A percentile compares a stretch with the other conserved stretches of the same genome.
Conservation (phyloP, 805 yeast species). For the Candida arabinofermentans region DNA sequence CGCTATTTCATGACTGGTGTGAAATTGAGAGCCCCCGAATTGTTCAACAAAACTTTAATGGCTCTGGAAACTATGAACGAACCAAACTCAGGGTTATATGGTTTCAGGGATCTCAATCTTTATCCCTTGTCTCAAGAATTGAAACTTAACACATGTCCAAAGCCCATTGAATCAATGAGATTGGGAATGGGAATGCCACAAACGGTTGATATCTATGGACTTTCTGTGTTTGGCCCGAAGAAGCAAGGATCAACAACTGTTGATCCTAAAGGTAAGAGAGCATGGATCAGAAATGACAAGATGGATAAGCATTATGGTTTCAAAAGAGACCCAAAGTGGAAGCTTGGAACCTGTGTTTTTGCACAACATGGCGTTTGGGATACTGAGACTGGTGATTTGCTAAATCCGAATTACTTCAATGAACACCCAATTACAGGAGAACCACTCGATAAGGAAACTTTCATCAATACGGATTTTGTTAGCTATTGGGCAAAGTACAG, state of each 20-base stretch:
- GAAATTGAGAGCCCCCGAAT: constrained; percentile 37
- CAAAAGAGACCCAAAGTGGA: constrained; percentile 61
- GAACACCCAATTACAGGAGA: constrained; percentile 36
- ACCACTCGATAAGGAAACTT: constrained; percentile 45
- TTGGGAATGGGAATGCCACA: constrained; percentile 76
- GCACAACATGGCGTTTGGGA: constrained; percentile 81
- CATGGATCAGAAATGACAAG: constrained; percentile 61
- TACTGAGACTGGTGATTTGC: constrained; percentile 33
- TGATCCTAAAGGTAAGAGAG: constrained; percentile 62
- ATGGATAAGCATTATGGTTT: constrained; percentile 69
- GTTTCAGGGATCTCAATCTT: constrained; percentile 48
- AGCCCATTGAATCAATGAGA: constrained; percentile 66
- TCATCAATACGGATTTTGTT: constrained; percentile 62
- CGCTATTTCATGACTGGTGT: constrained; percentile 41
- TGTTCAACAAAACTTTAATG: constrained; percentile 47
- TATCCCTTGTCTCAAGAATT: constrained; percentile 63
- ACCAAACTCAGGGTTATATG: constrained; percentile 75
- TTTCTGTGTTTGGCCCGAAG: constrained; percentile 73
- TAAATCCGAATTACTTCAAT: constrained; percentile 50
- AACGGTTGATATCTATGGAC: constrained; percentile 64
- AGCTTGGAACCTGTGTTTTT: constrained; percentile 73
- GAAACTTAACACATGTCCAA: constrained; percentile 78
- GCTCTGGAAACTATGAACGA: constrained; percentile 87
- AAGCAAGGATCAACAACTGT: constrained; percentile 52
- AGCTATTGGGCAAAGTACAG: constrained; percentile 55